Percentiles rank a stretch among this genome's conserved stretches.
These are phyloP conservation scores for Durio zibethinus DNA, from an alignment of 345 rosid genomes.

Conservation along the genomic window DNA sequence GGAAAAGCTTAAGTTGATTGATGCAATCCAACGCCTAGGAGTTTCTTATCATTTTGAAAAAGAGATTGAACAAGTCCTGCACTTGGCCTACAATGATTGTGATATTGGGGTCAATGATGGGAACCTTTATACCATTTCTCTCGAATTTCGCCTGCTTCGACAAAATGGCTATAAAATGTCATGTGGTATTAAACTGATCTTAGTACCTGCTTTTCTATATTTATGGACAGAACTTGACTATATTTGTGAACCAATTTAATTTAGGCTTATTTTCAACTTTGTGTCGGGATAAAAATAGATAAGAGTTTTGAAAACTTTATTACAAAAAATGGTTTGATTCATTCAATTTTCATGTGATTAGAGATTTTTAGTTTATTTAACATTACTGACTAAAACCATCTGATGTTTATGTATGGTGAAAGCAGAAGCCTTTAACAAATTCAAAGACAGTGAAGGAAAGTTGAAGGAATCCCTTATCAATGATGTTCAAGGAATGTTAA, in stretches of 20 bases:
- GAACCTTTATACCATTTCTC: background rate
- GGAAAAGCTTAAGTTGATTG: constrained; percentile 18
- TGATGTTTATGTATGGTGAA: background rate
- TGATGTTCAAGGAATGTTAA: constrained; percentile 23
- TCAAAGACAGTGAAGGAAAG: constrained; percentile 22
- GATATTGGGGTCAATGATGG: background rate
- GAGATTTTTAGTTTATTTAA: background rate
- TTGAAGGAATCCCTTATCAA: constrained; percentile 15
- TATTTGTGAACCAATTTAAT: too few species aligned
- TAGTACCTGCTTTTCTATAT: background rate
- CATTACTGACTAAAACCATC: background rate
- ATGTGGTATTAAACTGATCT: background rate
- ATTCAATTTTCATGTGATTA: background rate
- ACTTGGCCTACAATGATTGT: background rate
- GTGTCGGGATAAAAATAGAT: too few species aligned
- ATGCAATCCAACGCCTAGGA: constrained; percentile 27
- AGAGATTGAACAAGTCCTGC: background rate
- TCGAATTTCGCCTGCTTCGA: constrained; percentile 5
- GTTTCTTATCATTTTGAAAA: constrained; percentile 14
- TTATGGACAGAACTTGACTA: too few species aligned
- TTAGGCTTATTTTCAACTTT: too few species aligned
- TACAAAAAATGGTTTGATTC: background rate
- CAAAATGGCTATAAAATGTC: background rate
- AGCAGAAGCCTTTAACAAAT: constrained; percentile 24
- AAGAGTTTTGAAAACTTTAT: too few species aligned